Evolutionary conservation across 2,329 filamentous ascomycete genomes (phyloP), one percentile per base, ranked within the genome.

Genomic region (Arthrinium puccinioides): DNA sequence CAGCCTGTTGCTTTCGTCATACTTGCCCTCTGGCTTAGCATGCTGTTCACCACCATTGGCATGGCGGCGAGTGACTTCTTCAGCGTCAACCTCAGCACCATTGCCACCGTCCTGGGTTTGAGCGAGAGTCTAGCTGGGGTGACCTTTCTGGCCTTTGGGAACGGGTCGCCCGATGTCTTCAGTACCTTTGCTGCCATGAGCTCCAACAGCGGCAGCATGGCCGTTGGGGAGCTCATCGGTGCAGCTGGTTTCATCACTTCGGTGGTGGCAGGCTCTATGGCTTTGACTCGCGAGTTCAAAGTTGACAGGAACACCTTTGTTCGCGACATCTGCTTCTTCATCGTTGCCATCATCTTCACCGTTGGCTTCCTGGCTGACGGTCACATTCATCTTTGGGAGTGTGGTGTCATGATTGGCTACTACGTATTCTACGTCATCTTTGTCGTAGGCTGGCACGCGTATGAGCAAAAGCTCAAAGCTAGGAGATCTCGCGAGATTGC

Each of bases 1-100:
- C 82, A 87, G 54, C 80, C 84, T 1, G 46, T 94, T 31, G 87
- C 85, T n/a, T 94, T 98, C 53, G 56, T 69, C 16, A 66, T 94
- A 28, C 69, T 98, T 31, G 74, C 87, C 13, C 51, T 81, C 42
- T 98, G 92, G 92, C 75, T 96, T 6, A 84, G 78, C 25, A 67
- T 97, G 38, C 77, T 98, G 7, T 98, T 98, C 63, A 90, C 85
- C 49, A 97, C 92, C 11, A 96, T 98, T 46, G 92, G 92, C 42
- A 96, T 98, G 46, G 92, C 92, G 11, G 92, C 92, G 16, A 96
- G 88, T 62, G 92, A 98, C 64, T 98, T 98, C 68, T 92, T 98
- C 64, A 97, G 89, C 63, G 79, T 97, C 64, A 95, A 98, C 55
- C 73, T 98, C 23, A 92, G 86, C 60, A 97, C 92, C 10, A 92